Evolutionary conservation across 2,329 filamentous ascomycete species (phyloP).

Genomic region (Colletotrichum sublineola): DNA sequence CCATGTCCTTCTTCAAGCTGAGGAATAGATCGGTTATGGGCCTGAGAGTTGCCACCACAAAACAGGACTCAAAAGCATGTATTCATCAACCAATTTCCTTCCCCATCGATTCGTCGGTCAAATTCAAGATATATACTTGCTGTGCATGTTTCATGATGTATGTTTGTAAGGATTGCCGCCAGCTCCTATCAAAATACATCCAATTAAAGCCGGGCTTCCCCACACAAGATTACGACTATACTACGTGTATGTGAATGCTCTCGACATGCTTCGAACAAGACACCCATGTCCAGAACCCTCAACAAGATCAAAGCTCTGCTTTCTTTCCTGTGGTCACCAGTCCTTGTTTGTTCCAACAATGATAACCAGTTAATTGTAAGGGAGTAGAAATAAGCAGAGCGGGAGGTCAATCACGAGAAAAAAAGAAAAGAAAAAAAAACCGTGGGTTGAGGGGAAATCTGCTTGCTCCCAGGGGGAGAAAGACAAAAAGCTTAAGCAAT

Average conservation of each 20-base stretch:
- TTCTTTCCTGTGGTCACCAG: neutral
- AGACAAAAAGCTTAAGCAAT: neutral
- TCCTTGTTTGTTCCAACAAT: neutral
- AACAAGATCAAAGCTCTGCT: neutral
- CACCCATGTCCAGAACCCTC: neutral
- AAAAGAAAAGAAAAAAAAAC: neutral
- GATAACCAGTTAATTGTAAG: neutral
- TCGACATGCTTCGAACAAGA: neutral
- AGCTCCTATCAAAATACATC: neutral
- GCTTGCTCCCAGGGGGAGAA: neutral
- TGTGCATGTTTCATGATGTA: neutral
- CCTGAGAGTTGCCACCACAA: neutral
- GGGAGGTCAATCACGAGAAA: neutral
- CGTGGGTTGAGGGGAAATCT: neutral
- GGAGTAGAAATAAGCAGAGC: too few relatives aligned
- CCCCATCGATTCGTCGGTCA: neutral
- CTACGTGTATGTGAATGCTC: neutral
- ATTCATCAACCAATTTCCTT: too few relatives aligned
- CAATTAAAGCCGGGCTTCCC: neutral
- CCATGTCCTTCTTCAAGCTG: neutral
- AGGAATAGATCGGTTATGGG: neutral
- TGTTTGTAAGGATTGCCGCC: too few relatives aligned
- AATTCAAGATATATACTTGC: neutral
- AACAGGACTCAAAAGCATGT: neutral
- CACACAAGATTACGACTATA: neutral